Evolutionary conservation across 345 rosid genomes (phyloP).

Genomic region (Cochlearia excelsa): DNA sequence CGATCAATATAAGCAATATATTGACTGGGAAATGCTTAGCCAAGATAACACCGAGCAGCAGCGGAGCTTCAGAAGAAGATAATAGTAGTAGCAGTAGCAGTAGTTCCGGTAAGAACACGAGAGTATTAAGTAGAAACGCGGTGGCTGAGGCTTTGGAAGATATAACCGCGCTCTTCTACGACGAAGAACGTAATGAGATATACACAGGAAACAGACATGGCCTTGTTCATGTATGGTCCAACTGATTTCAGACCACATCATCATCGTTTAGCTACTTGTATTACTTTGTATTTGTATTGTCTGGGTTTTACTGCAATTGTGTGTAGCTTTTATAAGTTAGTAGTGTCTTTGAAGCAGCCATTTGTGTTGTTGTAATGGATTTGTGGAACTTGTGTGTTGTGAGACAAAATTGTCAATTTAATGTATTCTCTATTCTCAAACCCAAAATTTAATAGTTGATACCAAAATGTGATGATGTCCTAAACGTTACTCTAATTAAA

Average conservation of each 20-base stretch:
- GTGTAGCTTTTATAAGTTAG: conserved; percentile 26
- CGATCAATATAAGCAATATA: conserved; percentile 88
- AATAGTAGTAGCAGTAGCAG: conserved; percentile 41
- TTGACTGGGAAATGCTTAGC: conserved; percentile 94
- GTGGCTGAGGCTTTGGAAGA: conserved; percentile 83
- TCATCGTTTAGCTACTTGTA: not conserved
- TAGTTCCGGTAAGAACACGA: conserved; percentile 20
- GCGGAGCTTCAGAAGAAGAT: conserved; percentile 48
- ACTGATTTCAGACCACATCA: conserved; percentile 52
- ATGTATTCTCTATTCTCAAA: too few relatives aligned
- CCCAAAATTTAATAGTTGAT: too few relatives aligned
- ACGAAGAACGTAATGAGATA: conserved; percentile 90
- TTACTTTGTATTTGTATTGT: conserved; percentile 13
- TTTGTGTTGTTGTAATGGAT: not conserved
- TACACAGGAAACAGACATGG: conserved; percentile 86
- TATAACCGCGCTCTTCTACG: conserved; percentile 86
- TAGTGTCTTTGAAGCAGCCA: conserved; percentile 23
- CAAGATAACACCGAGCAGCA: conserved; percentile 59
- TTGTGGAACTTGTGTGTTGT: too few relatives aligned
- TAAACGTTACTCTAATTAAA: too few relatives aligned
- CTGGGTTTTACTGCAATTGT: conserved; percentile 23
- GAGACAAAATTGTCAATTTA: too few relatives aligned
- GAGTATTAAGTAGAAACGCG: conserved; percentile 43
- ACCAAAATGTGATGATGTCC: too few relatives aligned
- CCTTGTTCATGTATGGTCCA: conserved; percentile 89